Evolutionary conservation across 306 rosid species (phyloP), one percentile per base, ranked within the genome.

Genomic region (Prunus kanzakura): DNA sequence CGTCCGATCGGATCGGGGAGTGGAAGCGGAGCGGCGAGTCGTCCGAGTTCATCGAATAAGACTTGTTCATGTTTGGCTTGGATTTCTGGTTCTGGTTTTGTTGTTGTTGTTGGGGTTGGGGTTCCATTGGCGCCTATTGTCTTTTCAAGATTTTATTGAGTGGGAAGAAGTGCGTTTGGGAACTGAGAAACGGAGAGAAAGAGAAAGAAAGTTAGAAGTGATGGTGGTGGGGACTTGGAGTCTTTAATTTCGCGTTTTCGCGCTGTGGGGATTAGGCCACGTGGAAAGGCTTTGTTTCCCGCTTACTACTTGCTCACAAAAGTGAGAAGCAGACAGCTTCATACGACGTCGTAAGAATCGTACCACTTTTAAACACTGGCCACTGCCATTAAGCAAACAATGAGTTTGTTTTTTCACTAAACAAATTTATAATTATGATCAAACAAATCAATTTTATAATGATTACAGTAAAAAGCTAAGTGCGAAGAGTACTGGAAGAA

Each of bases 1-100:
- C 78, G 41, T 96, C 98, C 64, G 94, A 91, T 78, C 82, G 88
- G 1, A 89, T 82, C 45, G 98, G 96, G 3, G 99, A 82, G 65
- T 85, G 90, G 72, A 73, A 83, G 7, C 87, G 89, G 79, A 88
- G 87, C 8, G 97, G 96, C 13, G 97, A 89, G 10, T 86, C 74
- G 4, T 92, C 96, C 18, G 97, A 84, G 79, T 80, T 88, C 18
- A 52, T 79, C 9, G 95, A 87, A 2, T 84, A 64, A 1, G 93
- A 65, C 30, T 81, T 92, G 74, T 85, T 88, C 98, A 92, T 91
- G 30, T 15, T 47, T 52, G 62, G 47, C 51, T 62, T 58, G 69
- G 67, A 15, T 58, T 64, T 52, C 45, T 67, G 57, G 30, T 61
- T 64, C 45, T 3, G 46, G 41, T 27, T 61, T 32, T 29, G 38